Conservation (phyloP, 106 monocot genomes). For the Hemerocallis citrina region DNA sequence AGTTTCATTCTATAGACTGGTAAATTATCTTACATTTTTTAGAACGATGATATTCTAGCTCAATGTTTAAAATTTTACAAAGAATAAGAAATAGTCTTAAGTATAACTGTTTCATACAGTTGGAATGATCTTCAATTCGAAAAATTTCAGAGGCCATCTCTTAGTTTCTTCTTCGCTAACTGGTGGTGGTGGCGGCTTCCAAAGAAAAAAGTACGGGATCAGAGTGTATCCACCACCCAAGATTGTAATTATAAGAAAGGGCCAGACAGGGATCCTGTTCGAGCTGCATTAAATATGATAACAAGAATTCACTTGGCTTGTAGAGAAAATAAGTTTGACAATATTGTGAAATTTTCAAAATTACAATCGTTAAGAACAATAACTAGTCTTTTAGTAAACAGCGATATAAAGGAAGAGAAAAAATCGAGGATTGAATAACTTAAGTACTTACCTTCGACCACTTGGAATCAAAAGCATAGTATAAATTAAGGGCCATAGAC, state of each 20-base stretch:
- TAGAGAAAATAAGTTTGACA: too few species aligned
- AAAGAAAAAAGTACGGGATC: conserved; percentile 94
- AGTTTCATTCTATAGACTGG: too few species aligned
- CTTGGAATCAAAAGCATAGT: conserved; percentile 85
- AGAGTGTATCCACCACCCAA: conserved; percentile 79
- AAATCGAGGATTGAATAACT: neutral
- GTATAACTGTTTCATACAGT: conserved; percentile 35
- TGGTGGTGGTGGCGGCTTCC: conserved; percentile 87
- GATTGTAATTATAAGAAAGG: conserved; percentile 72
- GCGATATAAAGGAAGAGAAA: neutral
- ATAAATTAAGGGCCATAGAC: conserved; percentile 81
- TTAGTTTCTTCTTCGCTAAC: conserved; percentile 72
- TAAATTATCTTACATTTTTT: too few species aligned
- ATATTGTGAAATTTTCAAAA: too few species aligned
- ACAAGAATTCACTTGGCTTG: too few species aligned
- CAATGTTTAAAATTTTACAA: too few species aligned
- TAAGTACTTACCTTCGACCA: conserved; percentile 66
- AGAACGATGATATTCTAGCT: too few species aligned
- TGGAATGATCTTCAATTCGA: conserved; percentile 87
- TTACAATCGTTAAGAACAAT: too few species aligned
- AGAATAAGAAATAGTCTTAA: neutral
- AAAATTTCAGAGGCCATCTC: conserved; percentile 83
- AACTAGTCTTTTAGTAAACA: neutral
- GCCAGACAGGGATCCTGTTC: conserved; percentile 87
- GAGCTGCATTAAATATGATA: conserved; percentile 42